Base-by-base conservation (phyloP, 805 yeast species). In the Hanseniaspora taiwanica region DNA sequence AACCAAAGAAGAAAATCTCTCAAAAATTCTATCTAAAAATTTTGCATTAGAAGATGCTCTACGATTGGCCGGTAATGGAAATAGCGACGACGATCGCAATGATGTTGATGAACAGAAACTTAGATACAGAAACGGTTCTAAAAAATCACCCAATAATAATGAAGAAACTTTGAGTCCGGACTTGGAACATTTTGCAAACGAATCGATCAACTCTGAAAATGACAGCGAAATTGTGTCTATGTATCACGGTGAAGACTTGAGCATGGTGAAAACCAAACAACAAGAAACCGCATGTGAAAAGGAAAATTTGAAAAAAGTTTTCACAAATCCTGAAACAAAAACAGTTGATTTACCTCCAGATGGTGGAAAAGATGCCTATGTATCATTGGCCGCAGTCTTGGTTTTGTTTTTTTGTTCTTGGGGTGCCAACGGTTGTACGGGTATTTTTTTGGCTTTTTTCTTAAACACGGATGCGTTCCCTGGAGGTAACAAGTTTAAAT, bases 351-450 rank as follows among this genome's bases (percentile, higher is more conserved):
- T 60, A 14, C 69, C 69, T 0, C 77, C 78, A 1, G 87, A 80
- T 54, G 78, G 76, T 35, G 85, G 85, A 2, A 69, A 72, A 42
- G 33, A 29, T 29, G 84, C 81, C 2, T 76, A 84, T 81, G 74
- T 78, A 0, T 64, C 77, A 17, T 69, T 72, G 12, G 44, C 70
- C 13, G 72, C 76, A 12, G 67, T 72, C 3, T 59, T 66, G 21
- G 39, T 74, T 3, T 59, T 74, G 32, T 73, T 74, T 54, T 69
- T 75, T 46, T 64, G 71, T 29, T 71, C 83, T 0, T 81, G 89
- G 87, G 91, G 91, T 13, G 70, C 80, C 46, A 79, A 79, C 46
- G 56, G 61, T 6, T 80, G 78, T 3, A 81, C 68, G 52, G 79
- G 84, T 21, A 68, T 81, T 4, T 78, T 75, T 47, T 59, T 80